Conservation (phyloP, 2,329 filamentous ascomycete species). For the Cercospora nicotianae region DNA sequence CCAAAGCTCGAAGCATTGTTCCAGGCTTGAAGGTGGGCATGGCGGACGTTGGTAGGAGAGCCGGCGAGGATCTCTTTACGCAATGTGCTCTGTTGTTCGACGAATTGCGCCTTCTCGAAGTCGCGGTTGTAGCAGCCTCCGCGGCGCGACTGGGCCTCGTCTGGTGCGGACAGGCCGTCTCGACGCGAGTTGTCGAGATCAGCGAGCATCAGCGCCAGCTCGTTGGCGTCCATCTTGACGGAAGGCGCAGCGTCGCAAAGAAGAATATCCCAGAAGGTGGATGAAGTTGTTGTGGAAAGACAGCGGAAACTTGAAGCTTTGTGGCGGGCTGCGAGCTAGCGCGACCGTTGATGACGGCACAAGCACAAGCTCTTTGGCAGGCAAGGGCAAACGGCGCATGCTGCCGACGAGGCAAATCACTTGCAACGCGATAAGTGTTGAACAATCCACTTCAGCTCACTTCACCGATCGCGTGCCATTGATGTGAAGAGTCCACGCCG, state of each 20-base stretch:
- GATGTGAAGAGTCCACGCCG: neutral
- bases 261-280: neutral
- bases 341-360: neutral
- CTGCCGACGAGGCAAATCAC: neutral
- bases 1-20: slow-evolving; percentile 20
- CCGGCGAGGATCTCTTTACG: neutral
- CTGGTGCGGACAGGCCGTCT: slow-evolving; percentile 27
- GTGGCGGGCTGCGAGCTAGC: neutral
- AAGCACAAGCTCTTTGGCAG: neutral
- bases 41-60: neutral
- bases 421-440: neutral
- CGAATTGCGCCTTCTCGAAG: neutral
- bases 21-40: slow-evolving; percentile 12
- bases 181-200: slow-evolving; percentile 30
- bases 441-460: neutral
- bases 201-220: slow-evolving; percentile 28
- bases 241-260: neutral
- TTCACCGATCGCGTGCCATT: neutral
- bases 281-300: neutral
- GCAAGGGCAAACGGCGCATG: neutral
- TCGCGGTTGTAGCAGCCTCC: neutral
- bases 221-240: slow-evolving; percentile 8
- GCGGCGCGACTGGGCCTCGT: slow-evolving; percentile 1
- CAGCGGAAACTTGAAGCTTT: neutral
- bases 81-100: neutral